A percentile compares a stretch with the other conserved stretches of the same genome.
Evolutionary conservation across 2,329 filamentous ascomycete genomes (phyloP).

Genomic region (Ustulina deusta): DNA sequence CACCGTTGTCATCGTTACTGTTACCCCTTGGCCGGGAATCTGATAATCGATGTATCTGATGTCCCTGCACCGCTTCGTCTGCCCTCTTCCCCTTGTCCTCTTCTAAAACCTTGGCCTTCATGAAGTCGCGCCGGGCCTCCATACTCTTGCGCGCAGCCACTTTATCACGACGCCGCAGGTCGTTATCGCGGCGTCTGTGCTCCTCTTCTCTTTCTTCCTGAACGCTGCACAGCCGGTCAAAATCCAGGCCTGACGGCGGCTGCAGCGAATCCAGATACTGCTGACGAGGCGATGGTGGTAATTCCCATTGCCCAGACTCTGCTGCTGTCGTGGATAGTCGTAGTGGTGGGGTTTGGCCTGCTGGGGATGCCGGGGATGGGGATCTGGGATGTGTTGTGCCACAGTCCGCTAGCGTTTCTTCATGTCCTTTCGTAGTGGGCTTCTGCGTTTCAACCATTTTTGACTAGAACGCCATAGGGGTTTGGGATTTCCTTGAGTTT

Average conservation of each 20-base stretch:
- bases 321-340: neutral
- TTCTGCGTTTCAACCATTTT: constrained; percentile 16
- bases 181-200: constrained; percentile 56
- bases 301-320: constrained; percentile 1
- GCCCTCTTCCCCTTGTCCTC: constrained; percentile 24
- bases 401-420: neutral
- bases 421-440: neutral
- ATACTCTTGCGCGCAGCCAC: constrained; percentile 41
- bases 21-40: constrained; percentile 29
- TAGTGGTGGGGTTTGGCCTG: constrained; percentile 12
- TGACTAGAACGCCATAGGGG: neutral
- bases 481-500: constrained; percentile 1
- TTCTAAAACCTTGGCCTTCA: constrained; percentile 47
- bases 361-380: neutral
- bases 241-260: constrained; percentile 60
- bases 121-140: constrained; percentile 51
- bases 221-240: constrained; percentile 61
- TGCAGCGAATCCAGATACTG: constrained; percentile 65
- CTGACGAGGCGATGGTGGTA: constrained; percentile 47
- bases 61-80: constrained; percentile 3
- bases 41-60: constrained; percentile 25
- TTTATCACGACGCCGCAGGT: constrained; percentile 48
- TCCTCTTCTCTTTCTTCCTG: constrained; percentile 62
- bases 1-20: constrained; percentile 16
- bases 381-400: neutral